Conservation (phyloP, 2,329 filamentous ascomycete species). For the Emergomyces orientalis region DNA sequence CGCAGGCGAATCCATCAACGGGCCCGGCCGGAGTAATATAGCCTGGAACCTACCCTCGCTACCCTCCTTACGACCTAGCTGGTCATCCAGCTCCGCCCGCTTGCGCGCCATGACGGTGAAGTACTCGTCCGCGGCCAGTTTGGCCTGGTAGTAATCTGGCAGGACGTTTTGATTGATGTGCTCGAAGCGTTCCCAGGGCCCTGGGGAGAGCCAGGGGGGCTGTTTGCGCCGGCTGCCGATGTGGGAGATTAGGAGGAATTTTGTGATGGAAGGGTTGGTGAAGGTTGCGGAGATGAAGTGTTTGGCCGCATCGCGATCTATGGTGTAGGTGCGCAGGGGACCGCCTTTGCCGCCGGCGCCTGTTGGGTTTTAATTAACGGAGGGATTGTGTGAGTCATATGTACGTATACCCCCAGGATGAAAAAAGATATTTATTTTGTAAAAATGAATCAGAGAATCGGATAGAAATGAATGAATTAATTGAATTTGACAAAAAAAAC, state of each 20-base stretch:
- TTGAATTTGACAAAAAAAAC: neutral
- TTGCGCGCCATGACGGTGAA: slow-evolving; percentile 38
- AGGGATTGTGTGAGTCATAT: neutral
- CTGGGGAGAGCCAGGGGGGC: slow-evolving; percentile 44
- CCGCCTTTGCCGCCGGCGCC: slow-evolving; percentile 50
- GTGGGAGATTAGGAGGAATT: slow-evolving; percentile 49
- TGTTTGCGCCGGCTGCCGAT: slow-evolving; percentile 41
- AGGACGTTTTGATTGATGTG: slow-evolving; percentile 42
- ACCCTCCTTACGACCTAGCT: neutral
- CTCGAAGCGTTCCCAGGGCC: slow-evolving; percentile 38
- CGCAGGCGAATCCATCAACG: slow-evolving; percentile 40
- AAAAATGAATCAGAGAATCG: neutral
- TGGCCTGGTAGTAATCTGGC: slow-evolving; percentile 45
- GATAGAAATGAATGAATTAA: neutral
- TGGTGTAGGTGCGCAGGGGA: slow-evolving; percentile 40
- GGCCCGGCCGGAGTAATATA: slow-evolving; percentile 45
- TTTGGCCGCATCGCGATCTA: slow-evolving; percentile 48
- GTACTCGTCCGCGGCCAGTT: slow-evolving; percentile 48
- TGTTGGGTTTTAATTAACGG: slow-evolving; percentile 20
- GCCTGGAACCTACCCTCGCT: slow-evolving; percentile 32
- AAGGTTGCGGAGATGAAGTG: slow-evolving; percentile 44
- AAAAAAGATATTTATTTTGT: no score
- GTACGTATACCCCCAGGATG: no score
- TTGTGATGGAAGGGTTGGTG: slow-evolving; percentile 38
- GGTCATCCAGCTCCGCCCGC: slow-evolving; percentile 20